phyloP scores from a whole-genome alignment of 2,329 filamentous ascomycete genomes.

The Sphaceloma murrayae region DNA sequence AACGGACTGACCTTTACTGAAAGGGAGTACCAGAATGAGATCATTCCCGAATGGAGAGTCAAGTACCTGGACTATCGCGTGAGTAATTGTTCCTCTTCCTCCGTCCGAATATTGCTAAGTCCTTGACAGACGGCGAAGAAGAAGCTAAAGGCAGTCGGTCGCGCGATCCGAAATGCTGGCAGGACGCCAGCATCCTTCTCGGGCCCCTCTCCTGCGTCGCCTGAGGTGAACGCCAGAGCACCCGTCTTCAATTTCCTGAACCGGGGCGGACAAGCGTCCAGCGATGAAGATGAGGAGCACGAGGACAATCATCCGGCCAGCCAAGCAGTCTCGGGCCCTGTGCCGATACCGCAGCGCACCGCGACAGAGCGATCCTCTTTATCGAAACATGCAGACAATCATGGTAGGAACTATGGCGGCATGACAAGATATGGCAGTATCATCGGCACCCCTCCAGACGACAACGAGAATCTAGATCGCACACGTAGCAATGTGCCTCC shows the following conservation, averaged over 20 bases:
- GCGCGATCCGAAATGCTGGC: conserved; percentile 56
- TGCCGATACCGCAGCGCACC: not conserved
- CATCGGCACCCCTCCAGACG: conserved; percentile 43
- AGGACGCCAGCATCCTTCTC: conserved; percentile 32
- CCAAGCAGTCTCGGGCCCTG: not conserved
- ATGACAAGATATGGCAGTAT: conserved; percentile 55
- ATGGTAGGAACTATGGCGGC: conserved; percentile 17
- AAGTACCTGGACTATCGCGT: conserved; percentile 92
- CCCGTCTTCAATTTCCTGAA: conserved; percentile 36
- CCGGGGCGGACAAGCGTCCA: conserved; percentile 21
- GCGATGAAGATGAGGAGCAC: conserved; percentile 11
- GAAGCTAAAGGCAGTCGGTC: conserved; percentile 71
- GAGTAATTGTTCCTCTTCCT: conserved; percentile 18
- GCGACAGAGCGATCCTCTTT: conserved; percentile 4
- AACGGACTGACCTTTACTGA: conserved; percentile 12
- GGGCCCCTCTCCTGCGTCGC: conserved; percentile 36
- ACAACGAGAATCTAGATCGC: conserved; percentile 15
- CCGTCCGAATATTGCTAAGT: conserved; percentile 9
- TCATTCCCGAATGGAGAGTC: conserved; percentile 87
- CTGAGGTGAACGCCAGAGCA: conserved; percentile 28
- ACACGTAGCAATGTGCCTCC: conserved; percentile 30
- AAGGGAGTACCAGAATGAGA: conserved; percentile 72
- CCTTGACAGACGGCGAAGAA: conserved; percentile 63
- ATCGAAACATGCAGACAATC: not conserved
- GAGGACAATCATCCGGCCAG: not conserved